These are phyloP conservation scores for Apiotrichum montevideense DNA, from an alignment of 1,284 basidiomycete species.

Conservation along the genomic window DNA sequence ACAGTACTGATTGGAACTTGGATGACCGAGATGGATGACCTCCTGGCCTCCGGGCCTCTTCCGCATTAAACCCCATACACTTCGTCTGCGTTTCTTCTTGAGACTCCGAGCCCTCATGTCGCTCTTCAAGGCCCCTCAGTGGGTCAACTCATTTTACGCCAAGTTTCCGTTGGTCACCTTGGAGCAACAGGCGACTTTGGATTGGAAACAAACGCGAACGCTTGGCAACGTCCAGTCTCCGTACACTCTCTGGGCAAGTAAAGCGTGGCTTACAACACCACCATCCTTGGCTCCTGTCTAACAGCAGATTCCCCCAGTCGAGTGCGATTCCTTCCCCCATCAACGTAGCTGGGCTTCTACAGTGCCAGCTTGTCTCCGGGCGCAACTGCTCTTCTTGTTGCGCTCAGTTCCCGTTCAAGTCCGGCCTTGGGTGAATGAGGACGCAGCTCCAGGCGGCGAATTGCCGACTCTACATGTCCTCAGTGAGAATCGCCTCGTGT, in stretches of 20 bases:
- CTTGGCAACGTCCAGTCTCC: conserved; percentile 6
- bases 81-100: no score
- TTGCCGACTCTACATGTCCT: conserved; percentile 31
- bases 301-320: conserved; percentile 20
- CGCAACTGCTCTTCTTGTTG: conserved; percentile 40
- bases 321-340: conserved; percentile 10
- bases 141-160: conserved; percentile 36
- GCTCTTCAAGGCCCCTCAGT: conserved; percentile 32
- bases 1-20: no score
- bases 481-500: conserved; percentile 25
- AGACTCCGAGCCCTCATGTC: neutral
- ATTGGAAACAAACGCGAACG: conserved; percentile 18
- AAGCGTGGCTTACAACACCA: neutral
- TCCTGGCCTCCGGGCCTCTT: no score
- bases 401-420: conserved; percentile 27
- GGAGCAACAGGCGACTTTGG: conserved; percentile 34
- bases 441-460: conserved; percentile 30
- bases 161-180: conserved; percentile 42
- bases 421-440: conserved; percentile 31
- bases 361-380: conserved; percentile 29
- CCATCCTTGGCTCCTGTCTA: neutral
- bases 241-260: conserved; percentile 26
- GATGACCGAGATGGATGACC: no score
- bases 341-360: conserved; percentile 31
- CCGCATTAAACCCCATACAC: no score